Evolutionary conservation across 2,329 filamentous ascomycete genomes (phyloP).

Genomic region (Aspergillus fructus): DNA sequence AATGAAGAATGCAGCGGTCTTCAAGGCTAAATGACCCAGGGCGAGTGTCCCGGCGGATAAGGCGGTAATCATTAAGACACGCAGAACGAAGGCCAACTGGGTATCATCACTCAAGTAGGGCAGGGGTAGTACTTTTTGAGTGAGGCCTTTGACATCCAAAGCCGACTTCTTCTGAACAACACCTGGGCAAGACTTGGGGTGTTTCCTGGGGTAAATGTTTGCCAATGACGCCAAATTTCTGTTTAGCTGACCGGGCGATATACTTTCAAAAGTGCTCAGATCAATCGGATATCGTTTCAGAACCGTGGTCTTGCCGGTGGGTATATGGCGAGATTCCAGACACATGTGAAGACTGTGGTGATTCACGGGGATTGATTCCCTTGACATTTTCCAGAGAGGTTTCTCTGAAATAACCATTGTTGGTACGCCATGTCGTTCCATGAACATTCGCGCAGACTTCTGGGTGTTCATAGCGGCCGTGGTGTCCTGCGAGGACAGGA

Average conservation of each 20-base stretch:
- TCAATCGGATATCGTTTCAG: slow-evolving; percentile 46
- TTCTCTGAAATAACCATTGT: slow-evolving; percentile 46
- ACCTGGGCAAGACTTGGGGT: slow-evolving; percentile 18
- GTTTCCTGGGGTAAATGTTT: slow-evolving; percentile 30
- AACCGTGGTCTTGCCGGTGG: slow-evolving; percentile 34
- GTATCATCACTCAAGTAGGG: slow-evolving; percentile 21
- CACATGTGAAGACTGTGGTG: slow-evolving; percentile 44
- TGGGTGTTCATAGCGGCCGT: slow-evolving; percentile 27
- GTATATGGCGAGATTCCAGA: slow-evolving; percentile 38
- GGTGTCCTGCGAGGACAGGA: slow-evolving; percentile 39
- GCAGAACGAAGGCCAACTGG: slow-evolving; percentile 26
- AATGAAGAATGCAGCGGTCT: slow-evolving; percentile 23
- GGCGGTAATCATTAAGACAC: slow-evolving; percentile 28
- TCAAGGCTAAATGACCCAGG: slow-evolving; percentile 32
- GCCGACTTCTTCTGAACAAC: slow-evolving; percentile 13
- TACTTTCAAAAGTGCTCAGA: slow-evolving; percentile 47
- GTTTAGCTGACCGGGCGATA: slow-evolving; percentile 48
- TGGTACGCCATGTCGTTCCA: slow-evolving; percentile 45
- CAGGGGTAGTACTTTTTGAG: slow-evolving; percentile 24
- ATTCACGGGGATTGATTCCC: slow-evolving; percentile 39
- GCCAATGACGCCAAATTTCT: slow-evolving; percentile 46
- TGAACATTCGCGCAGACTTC: slow-evolving; percentile 38
- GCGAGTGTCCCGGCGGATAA: slow-evolving; percentile 29
- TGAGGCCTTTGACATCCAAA: slow-evolving; percentile 26
- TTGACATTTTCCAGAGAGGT: slow-evolving; percentile 39